Evolutionary conservation across 2,329 filamentous ascomycete genomes (phyloP).

Genomic region (Dothiorella sarmentorum): DNA sequence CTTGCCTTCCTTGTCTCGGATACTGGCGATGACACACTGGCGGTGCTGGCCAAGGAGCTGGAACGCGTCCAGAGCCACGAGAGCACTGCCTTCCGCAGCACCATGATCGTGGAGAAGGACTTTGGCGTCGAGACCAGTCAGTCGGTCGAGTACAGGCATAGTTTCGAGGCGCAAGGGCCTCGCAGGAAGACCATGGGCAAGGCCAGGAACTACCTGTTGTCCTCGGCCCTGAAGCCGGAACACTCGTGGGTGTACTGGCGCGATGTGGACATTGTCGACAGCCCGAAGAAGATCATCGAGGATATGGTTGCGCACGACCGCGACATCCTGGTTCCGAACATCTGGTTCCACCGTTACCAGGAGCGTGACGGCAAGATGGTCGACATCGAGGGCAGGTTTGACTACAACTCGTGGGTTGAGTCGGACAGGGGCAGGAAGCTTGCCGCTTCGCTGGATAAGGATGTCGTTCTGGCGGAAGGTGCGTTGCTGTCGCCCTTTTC

Average conservation of each 20-base stretch:
- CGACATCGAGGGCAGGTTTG: constrained; percentile 95
- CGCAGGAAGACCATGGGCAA: constrained; percentile 85
- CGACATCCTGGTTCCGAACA: constrained; percentile 90
- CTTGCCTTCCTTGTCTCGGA: constrained; percentile 93
- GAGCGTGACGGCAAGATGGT: constrained; percentile 56
- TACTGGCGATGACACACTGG: constrained; percentile 84
- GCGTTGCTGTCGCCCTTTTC: constrained; percentile 22
- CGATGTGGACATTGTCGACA: constrained; percentile 94
- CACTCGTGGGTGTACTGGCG: constrained; percentile 99
- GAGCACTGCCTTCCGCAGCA: constrained; percentile 80
- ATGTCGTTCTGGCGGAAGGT: constrained; percentile 87
- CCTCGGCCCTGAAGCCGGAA: constrained; percentile 79
- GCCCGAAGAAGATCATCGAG: constrained; percentile 80
- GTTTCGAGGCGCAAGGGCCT: constrained; percentile 82
- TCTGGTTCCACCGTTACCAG: constrained; percentile 93
- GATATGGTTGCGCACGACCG: constrained; percentile 93
- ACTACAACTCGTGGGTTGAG: constrained; percentile 99
- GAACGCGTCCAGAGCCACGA: constrained; percentile 80
- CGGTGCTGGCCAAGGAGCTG: constrained; percentile 78
- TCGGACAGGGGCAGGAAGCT: constrained; percentile 79
- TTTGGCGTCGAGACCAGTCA: constrained; percentile 76
- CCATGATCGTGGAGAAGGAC: constrained; percentile 83
- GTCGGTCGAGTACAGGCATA: constrained; percentile 76
- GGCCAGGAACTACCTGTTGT: constrained; percentile 88
- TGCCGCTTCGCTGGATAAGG: constrained; percentile 68